phyloP scores from a whole-genome alignment of 352 stramenopile species.

The Pythium aphanidermatum region DNA sequence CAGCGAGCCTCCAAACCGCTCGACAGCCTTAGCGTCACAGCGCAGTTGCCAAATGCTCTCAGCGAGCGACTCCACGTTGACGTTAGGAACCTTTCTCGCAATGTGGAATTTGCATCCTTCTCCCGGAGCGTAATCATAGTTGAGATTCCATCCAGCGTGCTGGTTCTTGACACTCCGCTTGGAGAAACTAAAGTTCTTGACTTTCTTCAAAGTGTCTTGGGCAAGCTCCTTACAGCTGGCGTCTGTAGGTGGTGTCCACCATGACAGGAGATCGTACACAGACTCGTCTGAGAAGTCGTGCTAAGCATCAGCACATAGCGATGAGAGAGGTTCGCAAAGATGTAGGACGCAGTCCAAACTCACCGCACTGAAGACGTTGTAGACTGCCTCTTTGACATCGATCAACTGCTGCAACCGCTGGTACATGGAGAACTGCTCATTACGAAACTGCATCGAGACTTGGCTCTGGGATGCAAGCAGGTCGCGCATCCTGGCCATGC shows the following conservation, averaged over 20 bases:
- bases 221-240: constrained; percentile 5
- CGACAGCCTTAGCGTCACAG: not conserved
- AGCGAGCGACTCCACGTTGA: constrained; percentile 1
- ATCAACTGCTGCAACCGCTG: constrained; percentile 10
- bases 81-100: constrained; percentile 1
- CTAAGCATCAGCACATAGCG: not conserved
- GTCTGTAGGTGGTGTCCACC: constrained; percentile 12
- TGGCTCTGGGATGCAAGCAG: constrained; percentile 4
- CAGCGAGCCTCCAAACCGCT: not conserved
- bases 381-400: constrained; percentile 9
- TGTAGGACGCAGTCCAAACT: no score
- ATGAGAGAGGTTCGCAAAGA: no score
- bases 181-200: constrained; percentile 7
- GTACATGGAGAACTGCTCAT: constrained; percentile 8
- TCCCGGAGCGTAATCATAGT: constrained; percentile 1
- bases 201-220: constrained; percentile 2
- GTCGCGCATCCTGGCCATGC: constrained; percentile 2
- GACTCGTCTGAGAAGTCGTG: constrained; percentile 5
- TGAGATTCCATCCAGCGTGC: constrained; percentile 11
- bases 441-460: not conserved
- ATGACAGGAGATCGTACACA: constrained; percentile 12
- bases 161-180: constrained; percentile 1
- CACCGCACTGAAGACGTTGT: constrained; percentile 10
- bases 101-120: constrained; percentile 10
- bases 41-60: constrained; percentile 9